Base-by-base conservation (phyloP, 2,329 filamentous ascomycete genomes). In the Emergomyces pasteurianus region DNA sequence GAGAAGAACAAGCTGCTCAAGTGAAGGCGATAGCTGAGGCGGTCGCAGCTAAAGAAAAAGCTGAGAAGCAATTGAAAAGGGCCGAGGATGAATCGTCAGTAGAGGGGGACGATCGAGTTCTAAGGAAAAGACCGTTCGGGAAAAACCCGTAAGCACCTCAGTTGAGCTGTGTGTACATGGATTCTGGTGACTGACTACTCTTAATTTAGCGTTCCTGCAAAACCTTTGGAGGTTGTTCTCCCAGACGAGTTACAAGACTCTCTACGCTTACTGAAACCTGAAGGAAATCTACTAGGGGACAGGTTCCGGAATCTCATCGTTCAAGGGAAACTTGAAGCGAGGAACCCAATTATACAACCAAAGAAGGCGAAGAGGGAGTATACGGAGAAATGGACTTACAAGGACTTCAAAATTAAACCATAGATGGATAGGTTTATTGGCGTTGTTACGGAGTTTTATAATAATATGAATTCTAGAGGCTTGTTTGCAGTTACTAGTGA, bases 371-470 rank as follows among this genome's bases (percentile, higher is more conserved):
- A 86, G 81, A 86, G 80, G 67, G 90, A 89, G 74, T 76, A 86
- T 58, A 96, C 90, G 7, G 94, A 97, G 83, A 99, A 97, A 78
- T 99, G 94, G 94, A 85, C 87, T 52, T 89, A 96, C 79, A 99
- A 99, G 81, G 94, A 99, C 73, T 99, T 96, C 75, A 81, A 80
- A 67, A 75, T 89, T 23, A 60, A 64, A 54, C 52, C 46, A 16
- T 62, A 43, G 38, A 46, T 10, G 40, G 18, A 21, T 56, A 10
- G 40, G 38, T 16, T 46, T 23, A 46, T 21, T 57, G 54, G 46
- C 23, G 53, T 58, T 52, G 36, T 40, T 36, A 58, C 18, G 23
- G 28, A 59, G 12, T 38, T n/a, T 40, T 14, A 38, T 18, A 16
- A 34, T 55, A 31, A 16, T 57, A 57, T 26, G 55, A 58, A 26